Evolutionary conservation across 176 grass and related monocot species (phyloP).

Genomic region (Themeda triandra): DNA sequence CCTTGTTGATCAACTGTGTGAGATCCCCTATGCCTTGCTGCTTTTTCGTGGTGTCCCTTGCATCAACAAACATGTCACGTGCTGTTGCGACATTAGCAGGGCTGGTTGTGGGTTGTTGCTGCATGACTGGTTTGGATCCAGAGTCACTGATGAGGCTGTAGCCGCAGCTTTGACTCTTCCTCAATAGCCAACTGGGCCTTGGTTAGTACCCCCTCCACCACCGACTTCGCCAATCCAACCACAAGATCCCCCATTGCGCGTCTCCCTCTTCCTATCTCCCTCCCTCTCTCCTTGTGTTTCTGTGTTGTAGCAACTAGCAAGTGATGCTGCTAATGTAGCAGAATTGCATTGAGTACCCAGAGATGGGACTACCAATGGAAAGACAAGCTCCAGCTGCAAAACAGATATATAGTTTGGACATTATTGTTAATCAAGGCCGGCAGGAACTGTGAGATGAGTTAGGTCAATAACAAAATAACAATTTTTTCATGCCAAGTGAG

Average conservation of each 20-base stretch:
- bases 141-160: not conserved
- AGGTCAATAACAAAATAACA: not conserved
- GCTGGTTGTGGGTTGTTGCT: not conserved
- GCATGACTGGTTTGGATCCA: not conserved
- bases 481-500: not conserved
- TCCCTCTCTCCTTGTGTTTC: not conserved
- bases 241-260: not conserved
- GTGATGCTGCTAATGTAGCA: not conserved
- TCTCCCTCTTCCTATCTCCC: not conserved
- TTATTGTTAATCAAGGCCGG: not conserved
- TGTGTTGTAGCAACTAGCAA: not conserved
- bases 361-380: not conserved
- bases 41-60: not conserved
- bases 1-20: not conserved
- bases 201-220: not conserved
- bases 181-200: not conserved
- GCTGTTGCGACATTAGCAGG: not conserved
- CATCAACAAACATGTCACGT: not conserved
- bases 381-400: not conserved
- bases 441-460: not conserved
- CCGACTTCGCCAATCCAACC: not conserved
- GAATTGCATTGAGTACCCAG: not conserved
- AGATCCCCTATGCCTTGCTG: not conserved
- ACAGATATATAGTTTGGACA: not conserved
- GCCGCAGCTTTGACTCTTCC: not conserved